phyloP scores from a whole-genome alignment of 495 filamentous ascomycete genomes.

The Aeminium ludgeri region DNA sequence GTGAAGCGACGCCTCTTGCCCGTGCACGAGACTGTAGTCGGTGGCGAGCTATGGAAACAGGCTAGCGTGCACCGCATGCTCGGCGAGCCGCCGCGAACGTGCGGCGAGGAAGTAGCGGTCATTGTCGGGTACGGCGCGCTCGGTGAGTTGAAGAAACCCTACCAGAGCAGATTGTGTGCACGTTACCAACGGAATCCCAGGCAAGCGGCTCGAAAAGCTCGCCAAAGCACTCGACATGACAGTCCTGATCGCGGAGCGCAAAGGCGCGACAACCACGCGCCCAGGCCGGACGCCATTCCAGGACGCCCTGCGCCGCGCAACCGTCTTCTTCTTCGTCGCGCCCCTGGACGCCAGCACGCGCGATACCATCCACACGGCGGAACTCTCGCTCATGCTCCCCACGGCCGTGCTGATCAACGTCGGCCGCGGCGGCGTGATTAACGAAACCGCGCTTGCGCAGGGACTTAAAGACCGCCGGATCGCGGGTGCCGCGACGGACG shows the following conservation, averaged over 20 bases:
- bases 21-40: constrained; percentile 26
- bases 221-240: constrained; percentile 32
- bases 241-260: constrained; percentile 35
- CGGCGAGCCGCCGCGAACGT: constrained; percentile 27
- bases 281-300: constrained; percentile 32
- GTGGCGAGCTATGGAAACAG: constrained; percentile 16
- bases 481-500: constrained; percentile 37
- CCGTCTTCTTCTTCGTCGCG: constrained; percentile 33
- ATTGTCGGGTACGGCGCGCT: constrained; percentile 38
- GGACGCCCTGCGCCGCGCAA: constrained; percentile 29
- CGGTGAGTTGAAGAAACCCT: constrained; percentile 25
- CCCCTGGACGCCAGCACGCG: constrained; percentile 22
- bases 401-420: constrained; percentile 36
- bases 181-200: constrained; percentile 1
- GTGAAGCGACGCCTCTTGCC: constrained; percentile 31
- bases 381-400: constrained; percentile 33
- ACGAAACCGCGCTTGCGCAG: constrained; percentile 33
- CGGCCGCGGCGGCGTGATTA: constrained; percentile 39
- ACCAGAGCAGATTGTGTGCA: constrained; percentile 3
- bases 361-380: constrained; percentile 30
- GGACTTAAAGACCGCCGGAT: constrained; percentile 33
- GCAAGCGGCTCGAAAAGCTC: constrained; percentile 15
- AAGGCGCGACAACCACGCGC: constrained; percentile 19
- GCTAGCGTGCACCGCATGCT: constrained; percentile 12
- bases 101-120: constrained; percentile 30